Base-by-base conservation (phyloP, 306 rosid species). In the Trichosanthes cucumerina region DNA sequence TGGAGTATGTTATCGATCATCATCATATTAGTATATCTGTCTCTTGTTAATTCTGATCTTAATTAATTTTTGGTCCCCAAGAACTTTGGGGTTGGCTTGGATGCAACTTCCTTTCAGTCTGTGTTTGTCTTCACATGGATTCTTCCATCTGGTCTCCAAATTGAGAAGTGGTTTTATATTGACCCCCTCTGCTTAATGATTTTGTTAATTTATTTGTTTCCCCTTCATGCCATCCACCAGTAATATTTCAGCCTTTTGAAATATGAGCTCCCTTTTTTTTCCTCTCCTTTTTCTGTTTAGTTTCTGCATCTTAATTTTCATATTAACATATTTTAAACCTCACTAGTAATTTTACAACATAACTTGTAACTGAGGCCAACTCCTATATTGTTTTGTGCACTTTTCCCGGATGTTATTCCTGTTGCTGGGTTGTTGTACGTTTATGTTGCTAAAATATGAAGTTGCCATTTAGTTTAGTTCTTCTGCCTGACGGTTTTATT, bases 401-500 rank as follows among this genome's bases (percentile, higher is more conserved):
- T 16, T 64, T 19, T 34, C 24, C 24, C 26, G 11, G 16, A 68
- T 68, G 12, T 43, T 39, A 38, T 39, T 36, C 33, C 74, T 68
- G 74, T 38, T n/a, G 23, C 74, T 39, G 74, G 15, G 74, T 8
- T 38, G 60, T 58, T 56, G 18, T 19, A 53, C 6, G n/a, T 16
- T 44, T 24, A 16, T 50, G 26, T 33, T 16, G 5, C 78, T 56
- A 50, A 76, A 44, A 70, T 64, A 77, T 69, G 78, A 23, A 53
- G 77, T 26, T 63, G 9, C 31, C 34, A 69, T 41, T 43, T 52
- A 24, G 47, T 75, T 46, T 26, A 31, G 6, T n/a, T 31, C 64
- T 34, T 54, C 31, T 3, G 60, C 63, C 31, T 76, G 9, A 11
- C n/a, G 38, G 64, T 83, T 69, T 72, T 50, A 33, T 83, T 38